A percentile compares a stretch with the other conserved stretches of the same genome.
Evolutionary conservation across 2,329 filamentous ascomycete species (phyloP).

Genomic region (Ilyonectria destructans): DNA sequence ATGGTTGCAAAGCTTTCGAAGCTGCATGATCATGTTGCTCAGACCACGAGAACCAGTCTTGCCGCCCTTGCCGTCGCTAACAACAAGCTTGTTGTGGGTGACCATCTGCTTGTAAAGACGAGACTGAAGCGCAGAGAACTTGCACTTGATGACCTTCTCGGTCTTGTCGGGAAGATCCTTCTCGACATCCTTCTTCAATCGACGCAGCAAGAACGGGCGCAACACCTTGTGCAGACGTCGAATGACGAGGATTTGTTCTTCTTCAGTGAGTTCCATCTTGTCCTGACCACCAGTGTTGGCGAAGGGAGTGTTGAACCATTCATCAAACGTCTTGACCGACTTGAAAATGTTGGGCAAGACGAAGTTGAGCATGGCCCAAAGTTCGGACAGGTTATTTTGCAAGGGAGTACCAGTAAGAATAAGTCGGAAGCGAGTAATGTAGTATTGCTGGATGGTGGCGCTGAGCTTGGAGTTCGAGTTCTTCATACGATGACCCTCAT

Average conservation of each 20-base stretch:
- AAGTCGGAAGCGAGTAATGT: conserved; percentile 93
- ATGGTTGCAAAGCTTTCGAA: conserved; percentile 98
- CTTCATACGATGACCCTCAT: conserved; percentile 99
- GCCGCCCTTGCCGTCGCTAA: conserved; percentile 95
- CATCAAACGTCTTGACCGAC: conserved; percentile 97
- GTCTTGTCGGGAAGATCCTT: conserved; percentile 99
- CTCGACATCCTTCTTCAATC: conserved; percentile 99
- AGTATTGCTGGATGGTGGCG: conserved; percentile 94
- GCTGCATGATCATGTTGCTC: conserved; percentile 99
- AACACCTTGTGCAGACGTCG: conserved; percentile 98
- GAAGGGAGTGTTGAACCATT: conserved; percentile 99
- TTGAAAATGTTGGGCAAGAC: conserved; percentile 99
- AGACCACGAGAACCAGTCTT: conserved; percentile 95
- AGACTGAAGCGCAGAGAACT: conserved; percentile 93
- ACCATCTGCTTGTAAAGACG: conserved; percentile 98
- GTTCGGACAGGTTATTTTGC: conserved; percentile 95
- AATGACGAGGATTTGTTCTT: conserved; percentile 99
- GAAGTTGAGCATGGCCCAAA: conserved; percentile 99
- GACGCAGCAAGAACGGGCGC: conserved; percentile 95
- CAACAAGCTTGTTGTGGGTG: conserved; percentile 93
- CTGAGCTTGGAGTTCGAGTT: conserved; percentile 97
- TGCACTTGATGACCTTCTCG: conserved; percentile 99
- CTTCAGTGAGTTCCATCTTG: conserved; percentile 99
- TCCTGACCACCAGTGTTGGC: conserved; percentile 98
- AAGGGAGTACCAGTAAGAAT: conserved; percentile 98